Base-by-base conservation (phyloP, 768 basidiomycete species). In the Hypholoma fasciculare region DNA sequence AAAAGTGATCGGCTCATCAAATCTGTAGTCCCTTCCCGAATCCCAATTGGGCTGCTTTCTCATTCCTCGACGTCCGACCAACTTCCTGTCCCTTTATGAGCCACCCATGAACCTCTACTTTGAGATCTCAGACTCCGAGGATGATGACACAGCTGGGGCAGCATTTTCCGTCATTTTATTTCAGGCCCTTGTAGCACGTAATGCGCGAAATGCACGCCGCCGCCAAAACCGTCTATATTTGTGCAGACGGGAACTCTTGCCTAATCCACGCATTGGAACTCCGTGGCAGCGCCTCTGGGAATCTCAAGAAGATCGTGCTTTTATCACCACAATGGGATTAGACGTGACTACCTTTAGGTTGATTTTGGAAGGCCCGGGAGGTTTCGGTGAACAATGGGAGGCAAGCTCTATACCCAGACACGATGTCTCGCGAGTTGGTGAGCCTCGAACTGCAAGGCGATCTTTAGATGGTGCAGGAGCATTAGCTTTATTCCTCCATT, bases 261-360 rank as follows among this genome's bases (percentile, higher is more conserved):
- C 70, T 0, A 65, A 73, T 52, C 74, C 75, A 7, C 59, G 65
- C 2, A 11, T 26, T 1, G 54, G 62, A n/a, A 77, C 74, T 14
- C 70, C 76, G 7, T 78, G 76, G 76, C 71, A 72, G 46, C 16
- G 20, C 0, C 65, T 78, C 1, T 73, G 66, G 17, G 46, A 44
- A 2, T 55, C 40, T 43, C 63, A 56, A 11, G 63, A 66, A 39
- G 71, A 79, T 56, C 57, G 72, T 1, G 75, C 72, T 4, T 78
- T 72, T 58, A 79, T 80, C 42, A 78, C 74, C 0, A 80, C 74
- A 0, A 77, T 78, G 76, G 75, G 75, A 3, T 69, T 76, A 52
- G 67, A 77, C 65, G 68, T 72, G 7, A 51, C 9, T 1, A 76
- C 73, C 0, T 81, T 81, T 63, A 1, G 64, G 3, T 58, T 51